Conservation (phyloP, 306 rosid genomes). For the Pyrus pyrifolia region DNA sequence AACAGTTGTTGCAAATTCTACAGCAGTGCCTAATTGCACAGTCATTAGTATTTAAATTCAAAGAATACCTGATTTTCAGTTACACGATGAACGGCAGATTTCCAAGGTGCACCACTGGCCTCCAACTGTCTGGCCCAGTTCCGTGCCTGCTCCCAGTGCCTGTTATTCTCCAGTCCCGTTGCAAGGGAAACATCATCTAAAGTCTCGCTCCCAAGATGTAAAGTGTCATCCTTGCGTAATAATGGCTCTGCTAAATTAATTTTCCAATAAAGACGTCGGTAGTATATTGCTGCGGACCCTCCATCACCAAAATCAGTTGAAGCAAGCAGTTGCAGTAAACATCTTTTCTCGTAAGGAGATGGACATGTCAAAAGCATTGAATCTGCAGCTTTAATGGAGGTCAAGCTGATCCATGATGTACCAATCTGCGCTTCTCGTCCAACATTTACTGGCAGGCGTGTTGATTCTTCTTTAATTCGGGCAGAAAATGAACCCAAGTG, state of each 20-base stretch:
- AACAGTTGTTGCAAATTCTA: too few relatives aligned
- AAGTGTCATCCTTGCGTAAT: constrained; percentile 53
- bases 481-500: constrained; percentile 95
- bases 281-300: constrained; percentile 62
- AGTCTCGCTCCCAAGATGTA: constrained; percentile 69
- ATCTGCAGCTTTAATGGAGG: constrained; percentile 83
- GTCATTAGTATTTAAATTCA: constrained; percentile 6
- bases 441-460: constrained; percentile 42
- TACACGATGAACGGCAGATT: constrained; percentile 79
- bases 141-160: constrained; percentile 97
- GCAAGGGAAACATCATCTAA: constrained; percentile 84
- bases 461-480: constrained; percentile 81
- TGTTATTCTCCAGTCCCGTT: constrained; percentile 63
- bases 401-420: constrained; percentile 79
- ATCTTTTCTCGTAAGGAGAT: constrained; percentile 91
- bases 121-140: constrained; percentile 97
- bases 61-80: constrained; percentile 84
- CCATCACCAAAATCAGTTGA: constrained; percentile 93
- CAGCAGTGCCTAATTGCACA: too few relatives aligned
- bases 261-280: constrained; percentile 74
- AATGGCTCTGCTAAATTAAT: constrained; percentile 87
- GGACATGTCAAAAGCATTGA: constrained; percentile 87
- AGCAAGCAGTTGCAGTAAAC: constrained; percentile 89
- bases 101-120: constrained; percentile 73
- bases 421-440: constrained; percentile 65